Evolutionary conservation across 768 basidiomycete species (phyloP).

Genomic region (Tremella fuciformis): DNA sequence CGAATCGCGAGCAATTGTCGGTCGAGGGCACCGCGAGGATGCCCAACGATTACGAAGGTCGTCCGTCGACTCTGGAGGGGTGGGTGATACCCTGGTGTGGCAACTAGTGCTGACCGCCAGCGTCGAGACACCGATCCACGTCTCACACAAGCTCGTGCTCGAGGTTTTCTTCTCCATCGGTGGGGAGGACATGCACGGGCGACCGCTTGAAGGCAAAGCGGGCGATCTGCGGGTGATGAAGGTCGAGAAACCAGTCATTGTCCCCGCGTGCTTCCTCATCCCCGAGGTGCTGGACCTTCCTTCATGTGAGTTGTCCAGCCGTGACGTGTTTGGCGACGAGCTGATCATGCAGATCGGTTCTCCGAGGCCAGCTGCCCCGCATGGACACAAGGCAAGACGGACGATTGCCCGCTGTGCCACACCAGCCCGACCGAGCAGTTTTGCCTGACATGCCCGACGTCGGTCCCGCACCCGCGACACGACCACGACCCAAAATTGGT

Average conservation of each 20-base stretch:
- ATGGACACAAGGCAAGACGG: conserved; percentile 2
- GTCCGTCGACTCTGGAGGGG: conserved; percentile 44
- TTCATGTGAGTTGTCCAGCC: conserved; percentile 9
- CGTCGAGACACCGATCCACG: conserved; percentile 18
- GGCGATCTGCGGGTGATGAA: conserved; percentile 32
- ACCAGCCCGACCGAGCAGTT: conserved; percentile 15
- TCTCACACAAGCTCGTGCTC: conserved; percentile 25
- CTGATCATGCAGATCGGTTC: background rate
- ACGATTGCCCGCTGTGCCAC: conserved; percentile 21
- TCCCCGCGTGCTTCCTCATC: conserved; percentile 33
- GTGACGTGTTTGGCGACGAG: background rate
- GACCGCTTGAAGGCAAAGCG: conserved; percentile 19
- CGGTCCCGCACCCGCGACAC: conserved; percentile 3
- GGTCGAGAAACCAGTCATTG: conserved; percentile 24
- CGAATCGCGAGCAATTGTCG: conserved; percentile 10
- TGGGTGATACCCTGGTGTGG: conserved; percentile 12
- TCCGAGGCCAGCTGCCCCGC: background rate
- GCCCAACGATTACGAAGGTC: conserved; percentile 37
- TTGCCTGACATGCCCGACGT: conserved; percentile 14
- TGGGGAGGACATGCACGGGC: conserved; percentile 29
- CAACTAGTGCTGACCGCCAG: conserved; percentile 2
- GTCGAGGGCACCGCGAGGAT: conserved; percentile 26
- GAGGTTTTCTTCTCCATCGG: conserved; percentile 42
- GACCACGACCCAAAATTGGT: conserved; percentile 3
- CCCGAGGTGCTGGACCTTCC: conserved; percentile 18